These are phyloP conservation scores for Peterozyma xylosa DNA, from an alignment of 805 yeast genomes.

Conservation along the genomic window DNA sequence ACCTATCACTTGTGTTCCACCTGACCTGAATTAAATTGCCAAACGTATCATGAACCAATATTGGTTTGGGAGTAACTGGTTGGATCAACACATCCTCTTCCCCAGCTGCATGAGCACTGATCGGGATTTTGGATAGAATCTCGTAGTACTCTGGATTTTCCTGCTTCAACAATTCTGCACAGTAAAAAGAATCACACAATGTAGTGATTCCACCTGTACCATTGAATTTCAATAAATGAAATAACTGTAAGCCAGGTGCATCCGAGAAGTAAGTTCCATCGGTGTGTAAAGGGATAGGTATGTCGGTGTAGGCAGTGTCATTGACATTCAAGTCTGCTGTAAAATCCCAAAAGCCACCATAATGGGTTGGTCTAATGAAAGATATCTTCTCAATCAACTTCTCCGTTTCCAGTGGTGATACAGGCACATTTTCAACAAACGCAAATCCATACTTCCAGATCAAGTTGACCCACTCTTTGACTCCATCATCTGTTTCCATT, in stretches of 20 bases:
- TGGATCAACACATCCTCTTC: conserved; percentile 55
- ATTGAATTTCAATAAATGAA: conserved; percentile 54
- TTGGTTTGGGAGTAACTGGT: conserved; percentile 48
- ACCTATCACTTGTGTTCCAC: conserved; percentile 68
- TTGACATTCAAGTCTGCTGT: conserved; percentile 60
- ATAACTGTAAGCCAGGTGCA: conserved; percentile 64
- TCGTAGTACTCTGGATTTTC: conserved; percentile 44
- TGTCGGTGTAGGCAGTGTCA: conserved; percentile 67
- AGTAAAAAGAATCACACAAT: conserved; percentile 57
- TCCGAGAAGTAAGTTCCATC: conserved; percentile 74
- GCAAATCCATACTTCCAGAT: conserved; percentile 55
- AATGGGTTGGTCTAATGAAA: conserved; percentile 61
- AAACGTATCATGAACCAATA: conserved; percentile 41
- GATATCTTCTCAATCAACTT: conserved; percentile 47
- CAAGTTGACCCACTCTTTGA: conserved; percentile 47
- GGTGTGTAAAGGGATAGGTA: conserved; percentile 58
- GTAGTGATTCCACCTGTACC: conserved; percentile 65
- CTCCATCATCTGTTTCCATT: conserved; percentile 34
- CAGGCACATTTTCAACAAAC: conserved; percentile 54
- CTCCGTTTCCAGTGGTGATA: conserved; percentile 50
- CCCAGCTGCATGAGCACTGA: conserved; percentile 74
- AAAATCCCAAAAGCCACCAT: conserved; percentile 79
- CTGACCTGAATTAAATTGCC: conserved; percentile 55
- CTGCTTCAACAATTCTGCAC: conserved; percentile 42
- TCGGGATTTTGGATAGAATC: conserved; percentile 36